Base-by-base conservation (phyloP, 1,139 yeast species). In the Candida buenavistaensis region DNA sequence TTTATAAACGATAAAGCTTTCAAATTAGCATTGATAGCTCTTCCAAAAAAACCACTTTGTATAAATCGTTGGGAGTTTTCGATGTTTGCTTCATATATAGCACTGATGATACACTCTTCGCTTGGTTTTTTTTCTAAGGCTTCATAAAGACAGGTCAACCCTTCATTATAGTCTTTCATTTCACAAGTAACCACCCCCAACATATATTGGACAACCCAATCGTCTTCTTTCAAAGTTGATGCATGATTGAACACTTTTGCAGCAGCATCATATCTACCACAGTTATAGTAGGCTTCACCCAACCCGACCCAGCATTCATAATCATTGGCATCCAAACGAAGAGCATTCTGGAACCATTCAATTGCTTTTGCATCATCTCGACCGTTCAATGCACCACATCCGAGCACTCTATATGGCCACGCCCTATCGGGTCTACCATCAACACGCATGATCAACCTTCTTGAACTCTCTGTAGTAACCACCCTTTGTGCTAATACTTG, bases 381-480 rank as follows among this genome's bases (percentile, higher is more conserved):
- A 17, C 63, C 66, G 51, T 88, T 90, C 44, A 92, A 64, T 6
- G 83, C 73, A 2, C 86, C 77, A 45, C 89, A 78, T 1, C 97
- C 98, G 28, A 92, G 63, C 1, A 87, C 88, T 44, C 97, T 64
- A 54, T 81, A 86, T 0, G 97, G 96, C 98, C 98, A 92, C 8
- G 76, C 47, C 37, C 59, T 62, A 36, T 74, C 77, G 3, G 54
- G 55, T 3, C 19, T 33, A 14, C 33, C 44, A 24, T 47, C 54
- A 8, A 60, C 61, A 11, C 62, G 58, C 32, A 73, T 63, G 12
- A 86, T 55, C 21, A 68, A 60, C 39, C 80, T 67, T 37, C 75
- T 68, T 0, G 84, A 75, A 27, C 65, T 60, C 37, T 82, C 94
- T 1, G 87, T 72, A n/a, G 75, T 71, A 5, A 87, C 69, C 3